Evolutionary conservation across 768 basidiomycete species (phyloP).

Genomic region (Saitozyma podzolica): DNA sequence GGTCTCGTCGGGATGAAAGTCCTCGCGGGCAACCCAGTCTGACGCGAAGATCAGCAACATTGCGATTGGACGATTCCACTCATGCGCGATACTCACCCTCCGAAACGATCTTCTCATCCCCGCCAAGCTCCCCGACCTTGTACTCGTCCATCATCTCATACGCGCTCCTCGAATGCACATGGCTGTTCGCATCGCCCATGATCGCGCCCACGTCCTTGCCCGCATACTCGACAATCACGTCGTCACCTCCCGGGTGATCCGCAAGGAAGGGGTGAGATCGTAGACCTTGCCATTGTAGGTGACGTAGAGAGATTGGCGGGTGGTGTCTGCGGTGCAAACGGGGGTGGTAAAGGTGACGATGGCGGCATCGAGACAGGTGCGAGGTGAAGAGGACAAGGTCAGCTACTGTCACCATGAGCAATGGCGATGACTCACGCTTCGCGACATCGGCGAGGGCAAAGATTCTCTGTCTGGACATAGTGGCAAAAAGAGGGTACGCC

Average conservation of each 20-base stretch:
- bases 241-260: constrained; percentile 95
- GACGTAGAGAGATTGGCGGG: constrained; percentile 73
- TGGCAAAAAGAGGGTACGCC: too few relatives aligned
- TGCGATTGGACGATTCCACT: not conserved
- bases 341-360: too few relatives aligned
- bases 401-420: not conserved
- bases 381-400: not conserved
- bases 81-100: constrained; percentile 62
- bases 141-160: constrained; percentile 91
- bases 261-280: constrained; percentile 79
- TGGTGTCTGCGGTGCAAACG: constrained; percentile 54
- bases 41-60: constrained; percentile 7
- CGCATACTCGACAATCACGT: constrained; percentile 76
- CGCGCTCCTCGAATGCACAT: constrained; percentile 87
- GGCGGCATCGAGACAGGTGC: too few relatives aligned
- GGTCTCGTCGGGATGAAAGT: constrained; percentile 89
- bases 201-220: constrained; percentile 76
- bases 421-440: not conserved
- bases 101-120: constrained; percentile 69
- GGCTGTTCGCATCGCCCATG: constrained; percentile 78
- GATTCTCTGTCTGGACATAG: not conserved
- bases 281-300: constrained; percentile 79
- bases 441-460: not conserved
- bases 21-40: constrained; percentile 89
- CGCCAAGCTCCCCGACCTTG: constrained; percentile 76